Evolutionary conservation across 2,329 filamentous ascomycete species (phyloP).

Genomic region (Verruconis gallopava): DNA sequence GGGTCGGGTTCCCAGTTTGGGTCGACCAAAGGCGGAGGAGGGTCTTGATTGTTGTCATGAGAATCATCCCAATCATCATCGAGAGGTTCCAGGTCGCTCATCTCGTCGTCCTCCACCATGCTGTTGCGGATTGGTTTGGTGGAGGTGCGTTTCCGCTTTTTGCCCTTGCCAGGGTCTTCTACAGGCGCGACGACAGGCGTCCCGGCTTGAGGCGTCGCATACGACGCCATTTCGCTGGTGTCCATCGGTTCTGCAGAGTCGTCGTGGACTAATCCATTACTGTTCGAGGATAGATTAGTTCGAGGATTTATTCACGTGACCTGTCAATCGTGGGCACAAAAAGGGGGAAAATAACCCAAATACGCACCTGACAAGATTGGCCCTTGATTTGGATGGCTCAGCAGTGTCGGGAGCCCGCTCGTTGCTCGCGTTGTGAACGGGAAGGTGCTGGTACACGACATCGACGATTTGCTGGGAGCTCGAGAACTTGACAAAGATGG

Average conservation of each 20-base stretch:
- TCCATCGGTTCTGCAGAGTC: constrained; percentile 7
- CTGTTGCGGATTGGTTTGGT: constrained; percentile 2
- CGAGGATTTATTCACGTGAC: background rate
- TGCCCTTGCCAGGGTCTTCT: background rate
- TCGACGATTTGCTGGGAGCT: constrained; percentile 22
- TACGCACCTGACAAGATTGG: constrained; percentile 1
- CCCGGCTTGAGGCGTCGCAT: background rate
- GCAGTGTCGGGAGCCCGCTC: constrained; percentile 7
- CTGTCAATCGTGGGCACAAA: background rate
- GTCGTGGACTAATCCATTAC: constrained; percentile 1
- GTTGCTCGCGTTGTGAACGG: constrained; percentile 16
- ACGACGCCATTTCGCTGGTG: constrained; percentile 2
- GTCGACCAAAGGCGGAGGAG: constrained; percentile 1
- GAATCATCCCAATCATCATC: constrained; percentile 7
- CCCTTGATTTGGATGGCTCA: background rate
- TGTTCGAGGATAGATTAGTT: background rate
- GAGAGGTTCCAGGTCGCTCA: background rate
- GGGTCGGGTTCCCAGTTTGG: constrained; percentile 8
- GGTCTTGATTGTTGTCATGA: background rate
- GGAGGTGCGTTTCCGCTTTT: constrained; percentile 6
- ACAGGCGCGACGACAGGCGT: constrained; percentile 1
- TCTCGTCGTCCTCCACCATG: constrained; percentile 1
- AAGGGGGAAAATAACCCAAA: background rate
- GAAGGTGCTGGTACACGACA: constrained; percentile 24
- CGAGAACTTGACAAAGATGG: constrained; percentile 23